These are phyloP conservation scores for Calendula officinalis DNA, from an alignment of 129 eudicot genomes.

Conservation along the genomic window DNA sequence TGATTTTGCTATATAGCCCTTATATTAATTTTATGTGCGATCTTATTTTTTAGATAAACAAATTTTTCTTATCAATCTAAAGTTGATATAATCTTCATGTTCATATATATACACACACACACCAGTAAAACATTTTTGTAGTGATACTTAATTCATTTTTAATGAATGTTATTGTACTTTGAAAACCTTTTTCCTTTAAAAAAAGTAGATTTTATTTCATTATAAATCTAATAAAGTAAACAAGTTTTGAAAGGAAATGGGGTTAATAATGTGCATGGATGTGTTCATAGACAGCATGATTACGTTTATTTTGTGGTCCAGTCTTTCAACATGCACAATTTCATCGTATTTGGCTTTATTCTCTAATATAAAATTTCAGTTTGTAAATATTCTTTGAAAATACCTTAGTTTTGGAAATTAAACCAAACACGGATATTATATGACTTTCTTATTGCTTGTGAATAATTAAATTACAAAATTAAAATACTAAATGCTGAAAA, in stretches of 20 bases:
- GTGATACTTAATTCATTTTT: background rate
- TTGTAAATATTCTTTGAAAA: background rate
- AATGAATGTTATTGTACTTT: conserved; percentile 21
- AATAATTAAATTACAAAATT: too few species aligned
- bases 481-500: too few species aligned
- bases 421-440: too few species aligned
- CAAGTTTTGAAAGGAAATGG: conserved; percentile 21
- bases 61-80: background rate
- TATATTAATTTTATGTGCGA: too few species aligned
- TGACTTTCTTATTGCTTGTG: too few species aligned
- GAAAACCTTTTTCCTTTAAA: conserved; percentile 17
- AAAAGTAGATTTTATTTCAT: conserved; percentile 28
- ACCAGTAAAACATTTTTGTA: background rate
- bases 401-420: too few species aligned
- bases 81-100: background rate
- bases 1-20: too few species aligned
- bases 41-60: too few species aligned
- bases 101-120: too few species aligned
- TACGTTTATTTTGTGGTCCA: conserved; percentile 39
- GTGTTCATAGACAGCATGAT: conserved; percentile 40
- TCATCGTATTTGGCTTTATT: conserved; percentile 17
- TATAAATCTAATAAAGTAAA: conserved; percentile 10
- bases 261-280: conserved; percentile 42
- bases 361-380: background rate
- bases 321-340: conserved; percentile 31